phyloP scores from a whole-genome alignment of 129 eudicot species.

The Flaveria robusta region DNA sequence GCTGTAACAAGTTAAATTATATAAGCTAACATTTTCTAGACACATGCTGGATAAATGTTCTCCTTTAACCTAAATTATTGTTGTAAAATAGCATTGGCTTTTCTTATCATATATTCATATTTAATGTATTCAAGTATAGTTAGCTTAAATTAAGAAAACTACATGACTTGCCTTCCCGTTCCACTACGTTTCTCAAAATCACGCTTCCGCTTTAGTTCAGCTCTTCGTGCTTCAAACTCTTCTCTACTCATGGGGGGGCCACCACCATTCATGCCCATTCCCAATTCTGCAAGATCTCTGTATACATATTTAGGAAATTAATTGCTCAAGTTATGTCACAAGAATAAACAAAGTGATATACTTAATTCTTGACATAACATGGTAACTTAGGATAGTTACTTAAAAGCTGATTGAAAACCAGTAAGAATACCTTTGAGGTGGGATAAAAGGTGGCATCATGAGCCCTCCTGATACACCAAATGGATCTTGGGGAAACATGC shows the following conservation, averaged over 20 bases:
- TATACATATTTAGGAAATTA: neutral
- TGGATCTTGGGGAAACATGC: conserved; percentile 76
- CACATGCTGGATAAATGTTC: neutral
- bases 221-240: conserved; percentile 93
- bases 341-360: neutral
- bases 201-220: conserved; percentile 71
- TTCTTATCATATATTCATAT: neutral
- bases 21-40: neutral
- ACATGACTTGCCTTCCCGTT: conserved; percentile 44
- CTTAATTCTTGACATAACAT: neutral
- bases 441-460: conserved; percentile 74
- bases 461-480: conserved; percentile 68
- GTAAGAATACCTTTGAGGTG: conserved; percentile 71
- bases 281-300: conserved; percentile 86
- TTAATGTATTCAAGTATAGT: neutral
- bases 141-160: neutral
- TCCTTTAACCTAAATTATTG: neutral
- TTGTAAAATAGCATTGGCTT: neutral
- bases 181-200: conserved; percentile 68
- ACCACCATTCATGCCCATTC: conserved; percentile 79
- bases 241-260: conserved; percentile 87
- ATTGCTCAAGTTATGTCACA: neutral
- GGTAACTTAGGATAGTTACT: neutral
- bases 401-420: neutral
- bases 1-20: conserved; percentile 27